Evolutionary conservation across 805 yeast genomes (phyloP), one percentile per base, ranked within the genome.

Genomic region (Saccharomycopsis lassenensis): DNA sequence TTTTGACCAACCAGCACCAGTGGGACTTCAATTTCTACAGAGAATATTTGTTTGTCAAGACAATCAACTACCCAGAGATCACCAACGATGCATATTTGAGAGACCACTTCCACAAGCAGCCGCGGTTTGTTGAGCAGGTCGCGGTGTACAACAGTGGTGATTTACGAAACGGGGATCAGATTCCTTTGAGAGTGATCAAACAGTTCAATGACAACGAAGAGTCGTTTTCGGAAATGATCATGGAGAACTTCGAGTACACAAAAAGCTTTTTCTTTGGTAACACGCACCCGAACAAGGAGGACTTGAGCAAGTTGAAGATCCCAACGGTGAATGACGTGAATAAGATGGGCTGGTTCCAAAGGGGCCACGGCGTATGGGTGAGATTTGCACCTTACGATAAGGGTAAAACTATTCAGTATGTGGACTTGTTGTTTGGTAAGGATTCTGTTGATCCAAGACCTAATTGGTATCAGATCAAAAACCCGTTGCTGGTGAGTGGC

Each of bases 381-480:
- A 69, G 70, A 43, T 61, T 61, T 34, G 84, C 74, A 4, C 39
- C 49, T 4, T 62, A 54, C 25, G 48, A 51, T 20, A 53, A 54
- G 18, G 46, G 51, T 7, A 41, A 54, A 15, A 61, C 74, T 0
- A 52, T 78, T 10, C 67, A 74, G 1, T 77, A 63, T 2, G 50
- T 80, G 14, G 79, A 77, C 40, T 62, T 78, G 2, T 56, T 81
- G 22, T 81, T 67, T 54, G 84, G 86, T 1, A 51, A 52, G 3
- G 79, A 71, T 43, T 74, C 77, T 0, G 71, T 66, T 2, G 86
- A 78, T 35, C 84, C 86, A 3, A 57, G 86, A 29, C 74, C 74
- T 1, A 68, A 69, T 32, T 81, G 89, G 89, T 46, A 52, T 2
- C 47, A 67, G 11, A 35, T 63, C 4, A 37, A 46, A 35, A 46